Conservation (phyloP, 2,329 filamentous ascomycete genomes). For the Tolypocladium ovalisporum region DNA sequence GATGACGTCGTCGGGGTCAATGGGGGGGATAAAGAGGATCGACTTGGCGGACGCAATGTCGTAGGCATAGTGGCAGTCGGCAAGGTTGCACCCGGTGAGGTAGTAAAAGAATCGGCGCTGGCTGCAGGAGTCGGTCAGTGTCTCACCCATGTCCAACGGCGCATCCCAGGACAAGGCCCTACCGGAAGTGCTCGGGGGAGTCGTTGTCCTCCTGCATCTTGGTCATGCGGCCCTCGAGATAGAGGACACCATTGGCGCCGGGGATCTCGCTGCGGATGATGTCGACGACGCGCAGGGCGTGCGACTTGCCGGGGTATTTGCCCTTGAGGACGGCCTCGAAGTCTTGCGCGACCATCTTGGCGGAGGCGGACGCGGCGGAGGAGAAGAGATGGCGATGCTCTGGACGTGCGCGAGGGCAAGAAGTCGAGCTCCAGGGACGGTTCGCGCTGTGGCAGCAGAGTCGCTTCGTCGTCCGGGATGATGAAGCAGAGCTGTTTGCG, state of each 20-base stretch:
- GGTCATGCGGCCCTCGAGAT: constrained; percentile 76
- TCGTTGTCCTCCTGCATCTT: constrained; percentile 85
- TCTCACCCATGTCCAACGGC: background rate
- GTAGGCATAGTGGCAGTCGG: constrained; percentile 74
- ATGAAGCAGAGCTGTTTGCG: background rate
- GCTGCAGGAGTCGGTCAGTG: constrained; percentile 26
- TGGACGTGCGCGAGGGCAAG: background rate
- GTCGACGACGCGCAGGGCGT: constrained; percentile 74
- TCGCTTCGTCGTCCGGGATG: background rate
- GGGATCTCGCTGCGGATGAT: constrained; percentile 60
- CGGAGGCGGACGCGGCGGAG: background rate
- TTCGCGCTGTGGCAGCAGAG: background rate
- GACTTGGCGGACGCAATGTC: constrained; percentile 62
- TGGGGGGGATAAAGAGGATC: constrained; percentile 82
- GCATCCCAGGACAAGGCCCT: constrained; percentile 8
- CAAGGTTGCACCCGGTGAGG: constrained; percentile 69
- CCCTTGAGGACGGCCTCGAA: constrained; percentile 44
- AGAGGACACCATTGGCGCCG: constrained; percentile 59
- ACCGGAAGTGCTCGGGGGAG: constrained; percentile 70
- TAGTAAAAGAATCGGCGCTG: constrained; percentile 95
- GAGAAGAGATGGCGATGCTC: background rate
- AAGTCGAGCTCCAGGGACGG: background rate
- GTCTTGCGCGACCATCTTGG: constrained; percentile 26
- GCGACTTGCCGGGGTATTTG: constrained; percentile 75
- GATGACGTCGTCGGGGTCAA: constrained; percentile 80